phyloP scores from a whole-genome alignment of 768 basidiomycete species.

The Pisolithus sp. region DNA sequence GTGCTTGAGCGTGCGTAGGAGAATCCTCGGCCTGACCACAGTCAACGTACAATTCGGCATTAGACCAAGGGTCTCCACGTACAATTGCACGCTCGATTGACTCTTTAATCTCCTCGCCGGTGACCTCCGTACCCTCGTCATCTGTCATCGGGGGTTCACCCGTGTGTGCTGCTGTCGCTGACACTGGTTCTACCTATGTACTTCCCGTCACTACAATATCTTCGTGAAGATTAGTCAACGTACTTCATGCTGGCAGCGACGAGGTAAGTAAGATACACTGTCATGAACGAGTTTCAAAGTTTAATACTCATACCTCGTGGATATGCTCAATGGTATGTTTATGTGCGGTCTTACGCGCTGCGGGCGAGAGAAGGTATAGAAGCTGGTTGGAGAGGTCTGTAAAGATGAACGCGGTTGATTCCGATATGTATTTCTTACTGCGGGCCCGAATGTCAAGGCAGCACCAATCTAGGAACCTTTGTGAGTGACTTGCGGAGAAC shows the following conservation, averaged over 20 bases:
- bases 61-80: conserved; percentile 5
- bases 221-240: neutral
- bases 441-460: conserved; percentile 26
- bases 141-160: conserved; percentile 16
- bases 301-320: conserved; percentile 16
- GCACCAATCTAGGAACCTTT: conserved; percentile 21
- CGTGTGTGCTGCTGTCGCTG: conserved; percentile 14
- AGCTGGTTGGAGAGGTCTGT: conserved; percentile 12
- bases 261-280: conserved; percentile 14
- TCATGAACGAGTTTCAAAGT: neutral
- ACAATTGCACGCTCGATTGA: conserved; percentile 23
- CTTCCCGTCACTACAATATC: neutral
- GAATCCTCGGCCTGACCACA: conserved; percentile 23
- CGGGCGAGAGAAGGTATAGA: conserved; percentile 26
- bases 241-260: conserved; percentile 16
- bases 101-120: conserved; percentile 25
- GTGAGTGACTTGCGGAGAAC: too few species aligned
- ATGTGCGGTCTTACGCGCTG: conserved; percentile 20
- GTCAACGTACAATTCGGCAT: conserved; percentile 3
- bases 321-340: conserved; percentile 12
- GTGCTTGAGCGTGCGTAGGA: conserved; percentile 25
- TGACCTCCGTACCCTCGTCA: conserved; percentile 25
- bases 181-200: conserved; percentile 2
- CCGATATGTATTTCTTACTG: conserved; percentile 13
- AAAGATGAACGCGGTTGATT: neutral